Base-by-base conservation (phyloP, 108 stramenopile genomes). In the Nitzschia putrida region DNA sequence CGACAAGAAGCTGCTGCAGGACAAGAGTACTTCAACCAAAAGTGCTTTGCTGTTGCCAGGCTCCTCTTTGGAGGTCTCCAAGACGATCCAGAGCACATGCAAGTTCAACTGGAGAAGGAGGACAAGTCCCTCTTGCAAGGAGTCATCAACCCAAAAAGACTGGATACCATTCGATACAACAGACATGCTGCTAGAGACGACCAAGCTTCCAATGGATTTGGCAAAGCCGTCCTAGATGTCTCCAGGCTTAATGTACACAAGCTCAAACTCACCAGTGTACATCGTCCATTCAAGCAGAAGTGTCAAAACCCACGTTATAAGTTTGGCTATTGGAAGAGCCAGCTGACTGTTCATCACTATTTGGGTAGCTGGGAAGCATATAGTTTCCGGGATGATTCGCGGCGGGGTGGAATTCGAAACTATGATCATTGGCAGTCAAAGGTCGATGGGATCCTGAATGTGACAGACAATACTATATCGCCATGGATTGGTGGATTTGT, bases 41-140 rank as follows among this genome's bases (percentile, higher is more conserved):
- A 61, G 6, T 80, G 78, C 34, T 64, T 73, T 21, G 39, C 67
- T 7, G 70, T 80, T 43, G 73, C 73, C 8, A 20, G 78, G 26
- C 41, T 73, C 9, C 21, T 41, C 41, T 80, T 74, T 66, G 66
- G 67, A 26, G 44, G 68, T 47, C 26, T 43, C 25, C 44, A 60
- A 50, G 55, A 68, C 7, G 20, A 56, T 23, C 24, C 54, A 4
- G 12, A 23, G 54, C 1, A 16, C 3, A 55, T 3, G 23, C 23
- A 23, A 3, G 6, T 3, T 21, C 22, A 7, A 21, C 6, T 13
- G 54, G 23, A 55, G 12, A 3, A 50, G 5, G 18, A 50, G 5
- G 18, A 50, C 3, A 50, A 16, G 3, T 50, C 49, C 1, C 1
- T 18, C 1, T 16, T 34, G 29, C 29, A 34, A 34, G 34, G 53